Evolutionary conservation across 768 basidiomycete genomes (phyloP), one percentile per base, ranked within the genome.

Genomic region (Mycena metata): DNA sequence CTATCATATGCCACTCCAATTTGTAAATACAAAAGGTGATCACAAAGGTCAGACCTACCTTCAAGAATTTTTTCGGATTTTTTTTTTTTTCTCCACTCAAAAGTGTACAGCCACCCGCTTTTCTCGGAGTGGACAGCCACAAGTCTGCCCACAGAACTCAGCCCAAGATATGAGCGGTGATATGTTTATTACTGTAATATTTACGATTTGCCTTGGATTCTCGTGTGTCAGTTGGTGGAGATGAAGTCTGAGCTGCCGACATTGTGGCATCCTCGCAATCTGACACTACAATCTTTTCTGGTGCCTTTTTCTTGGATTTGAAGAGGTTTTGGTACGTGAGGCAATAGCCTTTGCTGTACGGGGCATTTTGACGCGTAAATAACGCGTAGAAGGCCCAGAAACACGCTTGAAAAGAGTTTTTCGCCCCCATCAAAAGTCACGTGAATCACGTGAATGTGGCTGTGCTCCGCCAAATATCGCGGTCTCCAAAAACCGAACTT

Each of bases 1-100:
- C 51, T 52, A 52, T 52, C 33, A 52, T 52, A 52, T 52, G 33
- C 51, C 51, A 52, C 51, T 52, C 51, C 51, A 52, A 52, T 52
- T 52, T 52, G 51, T 52, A 35, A 33, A 52, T 52, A 52, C 24
- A 52, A 52, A 52, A 52, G 51, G 51, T 52, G 51, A 52, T 52
- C 49, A 50, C 49, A 50, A 50, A 50, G 49, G 49, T 50, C 49
- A 50, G 49, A 24, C 49, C 49, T 50, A 52, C 26, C 51, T 52
- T n/a, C 51, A 52, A 52, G 51, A 52, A 33, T 52, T 16, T 30
- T 52, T 35, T 52, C 51, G 51, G 51, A 13, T 30, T 30, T 52
- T 52, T 52, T 23, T 35, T n/a, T n/a, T n/a, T n/a, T n/a, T n/a
- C n/a, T n/a, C n/a, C n/a, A n/a, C n/a, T n/a, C n/a, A n/a, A n/a